Percentiles rank a stretch among this genome's conserved stretches.
phyloP scores from a whole-genome alignment of 768 basidiomycete species.

The Galerina sulciceps region DNA sequence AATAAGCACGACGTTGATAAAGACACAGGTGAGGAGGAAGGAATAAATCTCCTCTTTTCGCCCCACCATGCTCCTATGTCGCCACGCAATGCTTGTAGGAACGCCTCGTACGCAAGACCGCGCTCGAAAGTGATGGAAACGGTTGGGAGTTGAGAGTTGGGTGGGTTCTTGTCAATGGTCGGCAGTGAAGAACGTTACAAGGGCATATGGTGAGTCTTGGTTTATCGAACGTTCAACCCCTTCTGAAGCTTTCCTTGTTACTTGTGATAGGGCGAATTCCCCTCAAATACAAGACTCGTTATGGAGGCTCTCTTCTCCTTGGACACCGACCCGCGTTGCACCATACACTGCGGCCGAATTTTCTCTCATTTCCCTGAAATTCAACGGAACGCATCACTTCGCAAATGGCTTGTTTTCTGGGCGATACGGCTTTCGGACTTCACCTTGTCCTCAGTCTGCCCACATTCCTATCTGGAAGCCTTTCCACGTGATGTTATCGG shows the following conservation, averaged over 20 bases:
- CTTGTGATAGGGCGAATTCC: too few species aligned
- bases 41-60: slow-evolving; percentile 16
- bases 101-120: too few species aligned
- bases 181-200: too few species aligned
- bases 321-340: neutral
- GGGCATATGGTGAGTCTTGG: too few species aligned
- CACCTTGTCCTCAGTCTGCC: slow-evolving; percentile 18
- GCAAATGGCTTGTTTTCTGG: neutral
- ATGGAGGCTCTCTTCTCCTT: too few species aligned
- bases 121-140: too few species aligned
- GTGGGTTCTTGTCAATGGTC: too few species aligned
- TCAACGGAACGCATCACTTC: neutral
- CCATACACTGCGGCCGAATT: neutral
- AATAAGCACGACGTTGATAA: slow-evolving; percentile 32
- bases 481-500: slow-evolving; percentile 18
- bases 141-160: too few species aligned
- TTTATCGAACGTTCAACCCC: too few species aligned
- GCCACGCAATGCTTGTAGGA: too few species aligned
- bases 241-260: too few species aligned
- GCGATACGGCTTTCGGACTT: slow-evolving; percentile 17
- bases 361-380: slow-evolving; percentile 1
- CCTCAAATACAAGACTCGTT: too few species aligned
- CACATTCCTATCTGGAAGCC: neutral
- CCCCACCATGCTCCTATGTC: neutral
- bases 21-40: slow-evolving; percentile 17